Base-by-base conservation (phyloP, 371 early-diverging fungal genomes). In the Chytridium lagenaria region DNA sequence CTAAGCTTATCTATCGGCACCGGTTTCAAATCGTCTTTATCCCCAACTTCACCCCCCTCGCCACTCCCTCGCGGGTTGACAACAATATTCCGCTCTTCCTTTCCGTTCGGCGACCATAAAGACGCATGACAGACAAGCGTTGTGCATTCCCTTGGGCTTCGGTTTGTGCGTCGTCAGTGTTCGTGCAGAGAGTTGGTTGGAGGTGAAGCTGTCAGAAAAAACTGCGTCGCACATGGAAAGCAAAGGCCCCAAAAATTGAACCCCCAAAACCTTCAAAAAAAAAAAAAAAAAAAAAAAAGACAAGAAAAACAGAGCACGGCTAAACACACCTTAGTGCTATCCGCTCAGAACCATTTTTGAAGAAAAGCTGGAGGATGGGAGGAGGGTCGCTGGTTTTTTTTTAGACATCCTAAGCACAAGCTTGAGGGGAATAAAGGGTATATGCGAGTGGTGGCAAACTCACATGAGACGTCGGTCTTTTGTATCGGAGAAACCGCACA, bases 121-220 rank as follows among this genome's bases (percentile, higher is more conserved):
- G 90, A 89, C 33, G 87, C 90, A 67, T 89, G 80, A 1, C 86
- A 86, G 1, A 90, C 83, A 66, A 85, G 86, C 67, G 89, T 87
- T 22, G 88, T 84, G 31, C 80, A 74, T 52, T 90, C 88, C 59
- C 86, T 50, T 10, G 68, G 74, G 30, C 69, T n/a, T n/a, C n/a
- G n/a, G n/a, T n/a, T n/a, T n/a, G n/a, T n/a, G n/a, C n/a, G n/a
- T n/a, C n/a, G n/a, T n/a, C n/a, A n/a, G n/a, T n/a, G n/a, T n/a
- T n/a, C n/a, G n/a, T n/a, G n/a, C n/a, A n/a, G n/a, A n/a, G n/a
- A n/a, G n/a, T n/a, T n/a, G n/a, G n/a, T n/a, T n/a, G n/a, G n/a
- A n/a, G n/a, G n/a, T n/a, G n/a, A n/a, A n/a, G n/a, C n/a, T 74
- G 55, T 3, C 30, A 15, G 23, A 68, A 0, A 38, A 39, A n/a